Conservation (phyloP, 306 rosid genomes). For the Begonia fuchsioides region DNA sequence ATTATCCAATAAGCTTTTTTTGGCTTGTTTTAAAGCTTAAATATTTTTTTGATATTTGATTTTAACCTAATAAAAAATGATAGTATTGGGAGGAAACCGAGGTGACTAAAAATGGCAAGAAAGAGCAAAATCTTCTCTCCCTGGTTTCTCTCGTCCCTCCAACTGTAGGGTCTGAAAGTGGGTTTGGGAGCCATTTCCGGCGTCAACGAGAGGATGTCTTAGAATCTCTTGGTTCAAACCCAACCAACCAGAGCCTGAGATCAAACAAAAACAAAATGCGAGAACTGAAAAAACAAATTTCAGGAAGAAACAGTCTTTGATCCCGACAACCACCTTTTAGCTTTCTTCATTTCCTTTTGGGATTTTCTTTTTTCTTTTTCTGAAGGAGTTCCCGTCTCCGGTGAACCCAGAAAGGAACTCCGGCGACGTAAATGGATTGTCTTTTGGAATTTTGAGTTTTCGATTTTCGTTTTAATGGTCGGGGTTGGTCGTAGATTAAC, state of each 20-base stretch:
- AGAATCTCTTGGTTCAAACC: conserved; percentile 39
- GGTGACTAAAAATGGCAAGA: conserved; percentile 21
- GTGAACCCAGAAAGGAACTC: conserved; percentile 6
- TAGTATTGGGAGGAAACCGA: background rate
- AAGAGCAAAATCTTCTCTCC: conserved; percentile 20
- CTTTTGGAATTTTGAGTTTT: conserved; percentile 9
- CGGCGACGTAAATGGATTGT: conserved; percentile 8
- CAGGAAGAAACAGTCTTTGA: conserved; percentile 14
- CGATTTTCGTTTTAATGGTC: conserved; percentile 11
- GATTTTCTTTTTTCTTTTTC: conserved; percentile 14
- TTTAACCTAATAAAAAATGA: no score
- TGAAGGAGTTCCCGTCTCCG: conserved; percentile 13
- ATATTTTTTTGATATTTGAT: no score
- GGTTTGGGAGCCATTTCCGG: conserved; percentile 59
- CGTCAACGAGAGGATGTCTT: conserved; percentile 23
- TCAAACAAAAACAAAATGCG: background rate
- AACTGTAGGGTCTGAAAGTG: conserved; percentile 42
- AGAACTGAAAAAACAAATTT: background rate
- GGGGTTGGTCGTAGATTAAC: conserved; percentile 21
- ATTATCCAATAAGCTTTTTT: no score
- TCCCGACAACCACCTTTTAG: conserved; percentile 21
- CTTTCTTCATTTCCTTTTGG: conserved; percentile 16
- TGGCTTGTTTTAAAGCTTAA: no score
- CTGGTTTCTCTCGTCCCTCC: conserved; percentile 15
- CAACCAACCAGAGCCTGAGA: conserved; percentile 1